Conservation (phyloP, 2,329 filamentous ascomycete genomes). For the Chaetomium sp. region DNA sequence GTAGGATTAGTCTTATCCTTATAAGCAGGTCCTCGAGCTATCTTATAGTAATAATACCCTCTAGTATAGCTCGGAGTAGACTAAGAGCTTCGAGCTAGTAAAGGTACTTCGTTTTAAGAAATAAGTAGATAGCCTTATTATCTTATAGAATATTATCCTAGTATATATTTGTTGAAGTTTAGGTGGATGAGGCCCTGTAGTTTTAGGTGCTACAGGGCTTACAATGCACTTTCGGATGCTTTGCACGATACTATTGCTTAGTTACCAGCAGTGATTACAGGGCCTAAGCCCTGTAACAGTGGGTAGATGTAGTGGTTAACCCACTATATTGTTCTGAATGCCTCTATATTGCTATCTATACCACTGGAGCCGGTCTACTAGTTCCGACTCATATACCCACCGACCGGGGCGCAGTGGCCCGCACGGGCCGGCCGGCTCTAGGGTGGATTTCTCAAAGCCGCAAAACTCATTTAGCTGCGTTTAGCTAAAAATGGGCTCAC, state of each 20-base stretch:
- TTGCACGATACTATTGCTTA: no score
- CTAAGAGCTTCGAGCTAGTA: slow-evolving; percentile 32
- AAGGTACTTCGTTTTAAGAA: slow-evolving; percentile 29
- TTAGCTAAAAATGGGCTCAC: slow-evolving; percentile 13
- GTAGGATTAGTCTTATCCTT: slow-evolving; percentile 5
- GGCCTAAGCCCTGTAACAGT: no score
- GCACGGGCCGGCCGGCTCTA: background rate
- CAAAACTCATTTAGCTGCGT: slow-evolving; percentile 6
- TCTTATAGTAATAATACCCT: slow-evolving; percentile 23
- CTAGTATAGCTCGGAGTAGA: slow-evolving; percentile 23
- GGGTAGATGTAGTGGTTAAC: no score
- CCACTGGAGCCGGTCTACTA: background rate
- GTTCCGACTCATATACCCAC: slow-evolving; percentile 5
- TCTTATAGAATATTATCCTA: background rate
- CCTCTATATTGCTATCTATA: no score
- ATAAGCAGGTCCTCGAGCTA: slow-evolving; percentile 26
- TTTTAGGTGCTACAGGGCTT: no score
- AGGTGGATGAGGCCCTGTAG: no score
- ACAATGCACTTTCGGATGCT: no score
- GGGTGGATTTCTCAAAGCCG: background rate
- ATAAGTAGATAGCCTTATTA: slow-evolving; percentile 16
- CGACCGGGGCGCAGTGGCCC: background rate
- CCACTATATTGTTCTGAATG: no score
- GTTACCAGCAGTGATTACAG: no score
- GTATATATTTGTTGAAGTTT: no score